These are phyloP conservation scores for Colletotrichum sp. DNA, from an alignment of 2,329 filamentous ascomycete genomes.

Conservation along the genomic window DNA sequence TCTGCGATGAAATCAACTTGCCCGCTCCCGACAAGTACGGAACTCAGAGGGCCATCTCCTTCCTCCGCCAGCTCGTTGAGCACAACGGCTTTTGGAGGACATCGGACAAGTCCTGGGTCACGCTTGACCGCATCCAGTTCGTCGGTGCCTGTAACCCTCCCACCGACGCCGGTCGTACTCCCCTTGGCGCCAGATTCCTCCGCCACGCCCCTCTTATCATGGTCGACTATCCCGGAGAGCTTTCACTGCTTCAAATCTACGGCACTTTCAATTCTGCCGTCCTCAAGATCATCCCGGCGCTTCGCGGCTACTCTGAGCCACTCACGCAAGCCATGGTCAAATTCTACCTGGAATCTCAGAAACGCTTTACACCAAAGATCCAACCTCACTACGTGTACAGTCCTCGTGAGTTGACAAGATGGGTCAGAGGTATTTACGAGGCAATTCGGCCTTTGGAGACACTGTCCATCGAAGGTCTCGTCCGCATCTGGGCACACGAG, in stretches of 20 bases:
- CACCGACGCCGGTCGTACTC: conserved; percentile 94
- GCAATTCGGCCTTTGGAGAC: conserved; percentile 91
- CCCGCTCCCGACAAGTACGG: conserved; percentile 97
- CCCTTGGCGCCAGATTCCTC: conserved; percentile 91
- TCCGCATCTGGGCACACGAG: conserved; percentile 98
- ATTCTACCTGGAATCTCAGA: conserved; percentile 93
- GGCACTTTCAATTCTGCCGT: conserved; percentile 97
- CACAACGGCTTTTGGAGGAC: conserved; percentile 99
- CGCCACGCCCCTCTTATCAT: conserved; percentile 98
- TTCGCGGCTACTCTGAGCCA: conserved; percentile 94
- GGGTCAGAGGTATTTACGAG: conserved; percentile 97
- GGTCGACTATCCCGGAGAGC: conserved; percentile 98
- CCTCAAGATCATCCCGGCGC: conserved; percentile 92
- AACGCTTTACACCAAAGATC: conserved; percentile 92
- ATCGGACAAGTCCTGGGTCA: conserved; percentile 97
- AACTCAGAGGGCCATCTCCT: conserved; percentile 95
- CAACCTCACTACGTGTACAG: conserved; percentile 99
- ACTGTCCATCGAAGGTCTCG: conserved; percentile 85
- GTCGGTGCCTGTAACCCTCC: conserved; percentile 98
- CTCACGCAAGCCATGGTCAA: conserved; percentile 98
- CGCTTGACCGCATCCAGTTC: conserved; percentile 96
- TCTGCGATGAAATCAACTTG: conserved; percentile 99
- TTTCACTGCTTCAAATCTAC: conserved; percentile 95
- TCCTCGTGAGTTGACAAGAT: conserved; percentile 95
- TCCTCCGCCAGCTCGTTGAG: conserved; percentile 95